Conservation (phyloP, 495 filamentous ascomycete genomes). For the Aspergillus steynii region DNA sequence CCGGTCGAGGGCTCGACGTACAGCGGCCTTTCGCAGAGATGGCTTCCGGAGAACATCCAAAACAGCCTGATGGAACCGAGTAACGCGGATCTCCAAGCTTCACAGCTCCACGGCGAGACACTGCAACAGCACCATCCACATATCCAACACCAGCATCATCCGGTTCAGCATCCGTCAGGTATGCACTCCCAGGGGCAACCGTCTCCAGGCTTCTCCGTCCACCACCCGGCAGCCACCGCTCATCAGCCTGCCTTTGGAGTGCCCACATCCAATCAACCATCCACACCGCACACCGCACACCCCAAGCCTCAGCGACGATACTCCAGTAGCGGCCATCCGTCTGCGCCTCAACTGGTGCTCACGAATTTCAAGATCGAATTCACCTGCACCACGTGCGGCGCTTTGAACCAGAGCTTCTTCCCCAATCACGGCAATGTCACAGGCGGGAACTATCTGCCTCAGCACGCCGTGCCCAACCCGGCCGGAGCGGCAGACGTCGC, state of each 20-base stretch:
- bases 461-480: constrained; percentile 28
- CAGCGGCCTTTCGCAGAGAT: constrained; percentile 34
- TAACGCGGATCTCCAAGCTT: constrained; percentile 18
- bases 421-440: constrained; percentile 46
- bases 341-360: constrained; percentile 33
- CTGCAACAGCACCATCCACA: constrained; percentile 19
- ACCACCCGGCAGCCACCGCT: constrained; percentile 17
- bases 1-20: constrained; percentile 22
- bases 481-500: constrained; percentile 20
- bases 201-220: constrained; percentile 21
- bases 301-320: constrained; percentile 30
- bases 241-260: constrained; percentile 28
- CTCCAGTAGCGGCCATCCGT: constrained; percentile 27
- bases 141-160: constrained; percentile 7
- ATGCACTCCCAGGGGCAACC: constrained; percentile 25
- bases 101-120: constrained; percentile 28
- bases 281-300: constrained; percentile 21
- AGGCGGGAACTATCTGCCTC: constrained; percentile 31
- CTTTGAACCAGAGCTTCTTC: constrained; percentile 47
- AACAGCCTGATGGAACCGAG: constrained; percentile 30
- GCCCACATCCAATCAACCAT: constrained; percentile 20
- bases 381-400: constrained; percentile 45
- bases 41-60: constrained; percentile 36
- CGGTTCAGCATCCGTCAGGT: constrained; percentile 18
- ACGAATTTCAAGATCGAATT: constrained; percentile 51